These are phyloP conservation scores for Solanum chacoense DNA, from an alignment of 305 asterid species.

Conservation along the genomic window DNA sequence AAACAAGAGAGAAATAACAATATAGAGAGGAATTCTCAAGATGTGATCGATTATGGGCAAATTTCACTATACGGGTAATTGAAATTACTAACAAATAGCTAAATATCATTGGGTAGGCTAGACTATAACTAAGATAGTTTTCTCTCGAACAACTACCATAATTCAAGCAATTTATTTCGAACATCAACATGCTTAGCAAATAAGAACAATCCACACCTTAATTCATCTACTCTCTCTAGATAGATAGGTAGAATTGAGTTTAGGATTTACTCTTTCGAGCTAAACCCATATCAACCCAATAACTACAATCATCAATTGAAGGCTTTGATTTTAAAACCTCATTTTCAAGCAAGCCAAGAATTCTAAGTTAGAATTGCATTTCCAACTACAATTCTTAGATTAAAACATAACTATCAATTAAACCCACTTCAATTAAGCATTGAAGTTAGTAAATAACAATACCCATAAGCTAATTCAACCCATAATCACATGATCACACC, in stretches of 20 bases:
- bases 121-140: neutral
- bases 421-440: neutral
- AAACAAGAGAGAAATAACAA: neutral
- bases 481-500: neutral
- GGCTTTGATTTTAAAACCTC: neutral
- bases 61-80: neutral
- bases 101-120: neutral
- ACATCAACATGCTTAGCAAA: neutral
- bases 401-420: neutral
- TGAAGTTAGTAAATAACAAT: too few species aligned
- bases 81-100: neutral
- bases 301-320: neutral
- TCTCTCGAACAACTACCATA: neutral
- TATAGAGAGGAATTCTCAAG: neutral
- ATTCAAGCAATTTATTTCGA: neutral
- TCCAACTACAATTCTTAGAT: neutral
- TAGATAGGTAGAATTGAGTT: neutral
- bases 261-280: neutral
- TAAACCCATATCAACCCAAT: neutral
- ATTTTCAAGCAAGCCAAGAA: neutral
- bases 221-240: neutral
- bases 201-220: neutral
- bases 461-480: neutral
- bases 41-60: neutral
- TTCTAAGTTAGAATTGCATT: neutral